Percentiles rank a stretch among this genome's conserved stretches.
Evolutionary conservation across 2,329 filamentous ascomycete genomes (phyloP).

Genomic region (Boeremia exigua): DNA sequence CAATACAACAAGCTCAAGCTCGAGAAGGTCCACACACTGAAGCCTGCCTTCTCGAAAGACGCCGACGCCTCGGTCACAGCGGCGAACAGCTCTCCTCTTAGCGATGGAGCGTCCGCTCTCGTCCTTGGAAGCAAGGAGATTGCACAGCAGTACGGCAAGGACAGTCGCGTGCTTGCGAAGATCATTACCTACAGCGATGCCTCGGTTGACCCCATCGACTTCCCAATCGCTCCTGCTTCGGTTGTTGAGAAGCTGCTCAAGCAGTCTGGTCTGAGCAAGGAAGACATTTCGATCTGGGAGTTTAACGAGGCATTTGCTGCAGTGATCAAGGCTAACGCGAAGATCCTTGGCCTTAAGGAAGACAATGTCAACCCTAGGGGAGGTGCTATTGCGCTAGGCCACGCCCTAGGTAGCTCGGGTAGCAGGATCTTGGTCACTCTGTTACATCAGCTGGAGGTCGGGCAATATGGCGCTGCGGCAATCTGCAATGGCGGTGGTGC

Average conservation of each 20-base stretch:
- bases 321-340: conserved; percentile 92
- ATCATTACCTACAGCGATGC: conserved; percentile 89
- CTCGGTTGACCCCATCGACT: conserved; percentile 86
- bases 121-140: conserved; percentile 83
- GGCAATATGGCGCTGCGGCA: conserved; percentile 92
- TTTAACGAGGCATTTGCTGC: conserved; percentile 98
- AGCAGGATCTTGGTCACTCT: conserved; percentile 89
- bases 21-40: conserved; percentile 84
- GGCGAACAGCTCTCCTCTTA: conserved; percentile 91
- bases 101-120: conserved; percentile 90
- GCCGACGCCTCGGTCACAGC: conserved; percentile 94
- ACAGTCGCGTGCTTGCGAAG: conserved; percentile 82
- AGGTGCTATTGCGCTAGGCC: conserved; percentile 89
- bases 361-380: conserved; percentile 87
- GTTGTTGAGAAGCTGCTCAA: conserved; percentile 89
- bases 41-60: conserved; percentile 88
- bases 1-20: conserved; percentile 85
- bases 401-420: conserved; percentile 91
- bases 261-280: conserved; percentile 86
- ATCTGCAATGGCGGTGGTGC: conserved; percentile 98
- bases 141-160: conserved; percentile 77
- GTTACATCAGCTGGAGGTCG: conserved; percentile 87
- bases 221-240: conserved; percentile 89
- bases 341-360: conserved; percentile 82
- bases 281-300: conserved; percentile 94